Evolutionary conservation across 1,284 basidiomycete species (phyloP), one percentile per base, ranked within the genome.

Genomic region (Cutaneotrichosporon sp.): DNA sequence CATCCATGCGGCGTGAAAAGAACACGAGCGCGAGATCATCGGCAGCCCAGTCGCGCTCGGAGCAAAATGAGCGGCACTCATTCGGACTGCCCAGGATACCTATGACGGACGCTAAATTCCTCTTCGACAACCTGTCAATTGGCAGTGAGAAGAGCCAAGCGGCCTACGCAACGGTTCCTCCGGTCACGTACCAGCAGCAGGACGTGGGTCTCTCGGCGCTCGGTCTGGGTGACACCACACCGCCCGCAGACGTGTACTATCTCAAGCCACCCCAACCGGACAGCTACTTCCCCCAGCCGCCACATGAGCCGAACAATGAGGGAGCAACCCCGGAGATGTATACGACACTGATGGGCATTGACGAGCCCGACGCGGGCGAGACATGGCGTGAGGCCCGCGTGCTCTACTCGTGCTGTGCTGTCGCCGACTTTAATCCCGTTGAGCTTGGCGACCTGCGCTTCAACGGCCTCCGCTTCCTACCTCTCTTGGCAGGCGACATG

Each of bases 351-450:
- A n/a, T 46, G 18, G 42, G 42, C 16, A n/a, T 32, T 21, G 53
- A 16, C 10, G 64, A 67, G 22, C 56, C 73, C 16, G 76, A 78
- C 56, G 71, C 71, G 2, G 65, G 68, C 10, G 76, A 76, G 51
- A 74, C 70, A 46, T 76, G 74, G 77, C 70, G 73, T 60, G 65
- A 71, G 36, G 74, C 76, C 57, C 64, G 53, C 13, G 71, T 76
- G 5, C 60, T 80, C 22, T 81, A 81, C 64, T 72, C 75, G 56
- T 81, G 80, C 65, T 72, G 70, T 2, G 79, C 73, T 58, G 80
- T 81, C 0, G 80, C 80, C 6, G 72, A 76, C 47, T 81, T 80
- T 56, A 70, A 73, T 60, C 73, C 77, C 0, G 18, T 31, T 11
- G 66, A 64, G 21, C 58, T 71, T 0, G 76, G 76, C 2, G 67